Percentiles rank a stretch among this genome's conserved stretches.
Conservation (phyloP, 192 early-diverging fungal genomes). For the Chytriomyces hyalinus region DNA sequence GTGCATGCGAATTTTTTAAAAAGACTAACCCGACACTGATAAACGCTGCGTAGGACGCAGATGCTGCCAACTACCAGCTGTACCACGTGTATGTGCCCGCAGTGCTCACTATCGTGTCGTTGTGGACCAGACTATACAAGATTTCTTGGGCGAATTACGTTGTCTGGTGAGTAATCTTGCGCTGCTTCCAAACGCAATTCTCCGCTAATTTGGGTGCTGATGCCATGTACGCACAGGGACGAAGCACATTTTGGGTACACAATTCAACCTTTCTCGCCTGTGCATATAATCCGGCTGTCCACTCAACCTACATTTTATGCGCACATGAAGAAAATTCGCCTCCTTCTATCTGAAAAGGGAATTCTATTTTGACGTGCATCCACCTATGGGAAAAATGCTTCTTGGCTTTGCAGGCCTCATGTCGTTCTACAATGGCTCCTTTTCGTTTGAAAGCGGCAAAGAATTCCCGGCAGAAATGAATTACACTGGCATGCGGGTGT, state of each 20-base stretch:
- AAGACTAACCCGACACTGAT: neutral
- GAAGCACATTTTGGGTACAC: slow-evolving; percentile 67
- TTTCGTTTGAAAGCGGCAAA: slow-evolving; percentile 79
- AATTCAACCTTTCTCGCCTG: neutral
- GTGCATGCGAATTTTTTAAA: neutral
- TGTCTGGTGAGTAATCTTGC: slow-evolving; percentile 45
- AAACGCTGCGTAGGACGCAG: slow-evolving; percentile 2
- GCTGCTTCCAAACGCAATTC: neutral
- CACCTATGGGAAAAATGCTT: slow-evolving; percentile 96
- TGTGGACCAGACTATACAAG: slow-evolving; percentile 60
- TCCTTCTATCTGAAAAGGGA: slow-evolving; percentile 89
- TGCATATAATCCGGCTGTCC: neutral
- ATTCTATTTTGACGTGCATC: slow-evolving; percentile 99
- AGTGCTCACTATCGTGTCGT: slow-evolving; percentile 38
- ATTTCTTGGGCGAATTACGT: slow-evolving; percentile 55
- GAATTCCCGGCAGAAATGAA: slow-evolving; percentile 82
- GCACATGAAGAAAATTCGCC: slow-evolving; percentile 73
- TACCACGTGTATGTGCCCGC: slow-evolving; percentile 32
- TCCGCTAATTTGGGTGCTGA: neutral
- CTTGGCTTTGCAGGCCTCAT: slow-evolving; percentile 82
- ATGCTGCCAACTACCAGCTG: slow-evolving; percentile 3
- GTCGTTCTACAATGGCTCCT: slow-evolving; percentile 85
- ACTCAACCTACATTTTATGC: slow-evolving; percentile 2
- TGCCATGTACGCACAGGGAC: slow-evolving; percentile 47
- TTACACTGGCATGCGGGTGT: slow-evolving; percentile 87